Base-by-base conservation (phyloP, 1,284 basidiomycete species). In the Rugiboletus extremiorientalis region DNA sequence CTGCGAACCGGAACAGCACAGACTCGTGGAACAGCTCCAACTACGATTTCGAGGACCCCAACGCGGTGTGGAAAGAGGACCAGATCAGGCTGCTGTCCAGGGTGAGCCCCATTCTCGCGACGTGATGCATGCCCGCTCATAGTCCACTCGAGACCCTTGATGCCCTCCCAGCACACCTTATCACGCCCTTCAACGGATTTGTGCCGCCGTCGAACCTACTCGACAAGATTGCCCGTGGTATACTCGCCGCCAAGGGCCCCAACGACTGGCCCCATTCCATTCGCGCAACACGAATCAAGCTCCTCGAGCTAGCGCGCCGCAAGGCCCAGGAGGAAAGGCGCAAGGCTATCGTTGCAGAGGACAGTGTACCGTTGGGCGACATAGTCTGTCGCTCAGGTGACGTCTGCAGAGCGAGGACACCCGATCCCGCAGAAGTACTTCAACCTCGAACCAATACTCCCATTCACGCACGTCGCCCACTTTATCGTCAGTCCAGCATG, bases 1-100 rank as follows among this genome's bases (percentile, higher is more conserved):
- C 79, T 18, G 75, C 74, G 20, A 83, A 87, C 66, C 79, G 89
- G 61, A 87, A 85, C 69, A 90, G 88, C 72, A 84, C 85, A 12
- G 87, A 89, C 71, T 90, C 88, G 68, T 91, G 89, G 89, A 88
- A 86, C 70, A 89, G 87, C 69, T 91, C 89, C 25, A 88, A 83
- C 63, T 80, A 81, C 63, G 81, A 85, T 53, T 66, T 73, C 48
- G 77, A 72, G 23, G 86, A 87, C 44, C 75, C 81, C 42, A 84
- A 84, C 55, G 82, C 76, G 52, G 86, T 90, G 60, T 92, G 89
- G 90, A 86, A 81, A 66, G 77, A 80, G 49, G 89, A 91, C 52
- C 86, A 92, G 63, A 73, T 84, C 58, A 76, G 81, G 58, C 74
- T 91, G 16, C 79, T 92, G 46, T 75, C 79, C 55, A 79, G 88